Evolutionary conservation across 2,329 filamentous ascomycete species (phyloP).

Genomic region (Claviceps maximensis): DNA sequence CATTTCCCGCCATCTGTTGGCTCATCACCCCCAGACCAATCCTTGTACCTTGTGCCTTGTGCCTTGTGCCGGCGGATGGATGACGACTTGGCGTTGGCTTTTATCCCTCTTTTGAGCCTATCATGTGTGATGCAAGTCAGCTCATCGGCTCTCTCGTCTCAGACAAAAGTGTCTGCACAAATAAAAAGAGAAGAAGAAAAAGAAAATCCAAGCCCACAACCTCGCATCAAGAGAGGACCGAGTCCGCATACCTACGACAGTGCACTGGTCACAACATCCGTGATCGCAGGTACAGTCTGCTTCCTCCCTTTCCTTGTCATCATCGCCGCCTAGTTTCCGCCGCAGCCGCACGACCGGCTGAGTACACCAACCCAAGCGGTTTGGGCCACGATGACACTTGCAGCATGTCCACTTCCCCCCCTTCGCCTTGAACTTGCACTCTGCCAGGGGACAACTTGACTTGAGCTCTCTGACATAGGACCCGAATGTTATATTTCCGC

Average conservation of each 20-base stretch:
- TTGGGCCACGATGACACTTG: conserved; percentile 35
- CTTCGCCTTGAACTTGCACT: conserved; percentile 37
- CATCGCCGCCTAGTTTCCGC: conserved; percentile 14
- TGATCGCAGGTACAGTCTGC: conserved; percentile 35
- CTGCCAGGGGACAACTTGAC: conserved; percentile 32
- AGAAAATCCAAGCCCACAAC: too few relatives aligned
- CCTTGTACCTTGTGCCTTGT: too few relatives aligned
- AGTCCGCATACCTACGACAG: conserved; percentile 26
- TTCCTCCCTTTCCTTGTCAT: conserved; percentile 21
- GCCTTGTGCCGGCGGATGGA: too few relatives aligned
- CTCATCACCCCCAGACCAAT: too few relatives aligned
- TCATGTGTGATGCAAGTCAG: neutral
- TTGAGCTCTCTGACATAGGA: conserved; percentile 27
- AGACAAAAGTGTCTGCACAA: neutral
- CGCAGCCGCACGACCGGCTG: conserved; percentile 20
- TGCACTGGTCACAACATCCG: conserved; percentile 37
- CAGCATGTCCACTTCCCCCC: conserved; percentile 42
- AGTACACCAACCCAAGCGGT: conserved; percentile 40
- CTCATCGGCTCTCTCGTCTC: neutral
- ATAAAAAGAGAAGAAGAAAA: neutral
- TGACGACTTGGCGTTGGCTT: neutral
- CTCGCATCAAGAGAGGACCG: too few relatives aligned
- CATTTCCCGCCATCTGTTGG: neutral
- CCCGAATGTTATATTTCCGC: conserved; percentile 34
- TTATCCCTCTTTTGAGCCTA: neutral